These are phyloP conservation scores for Solanum appendiculatum DNA, from an alignment of 257 asterid species.

Conservation along the genomic window DNA sequence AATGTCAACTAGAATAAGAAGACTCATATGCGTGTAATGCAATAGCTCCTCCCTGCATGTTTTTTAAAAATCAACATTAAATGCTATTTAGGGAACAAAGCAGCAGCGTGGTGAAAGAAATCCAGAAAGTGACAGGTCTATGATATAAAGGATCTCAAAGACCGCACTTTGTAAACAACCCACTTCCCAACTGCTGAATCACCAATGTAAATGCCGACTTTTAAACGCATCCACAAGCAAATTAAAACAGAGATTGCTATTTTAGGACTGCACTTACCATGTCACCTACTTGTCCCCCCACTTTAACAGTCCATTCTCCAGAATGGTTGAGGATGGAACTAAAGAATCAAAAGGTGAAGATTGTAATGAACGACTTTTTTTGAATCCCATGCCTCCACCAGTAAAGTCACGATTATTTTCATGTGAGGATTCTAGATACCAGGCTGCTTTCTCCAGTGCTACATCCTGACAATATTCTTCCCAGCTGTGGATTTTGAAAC, in stretches of 20 bases:
- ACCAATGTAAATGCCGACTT: background rate
- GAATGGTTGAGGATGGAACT: constrained; percentile 9
- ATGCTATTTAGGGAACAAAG: background rate
- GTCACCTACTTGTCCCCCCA: background rate
- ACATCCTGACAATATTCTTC: constrained; percentile 66
- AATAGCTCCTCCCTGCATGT: constrained; percentile 6
- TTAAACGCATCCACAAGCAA: background rate
- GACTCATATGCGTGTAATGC: background rate
- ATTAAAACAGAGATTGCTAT: background rate
- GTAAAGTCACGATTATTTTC: constrained; percentile 11
- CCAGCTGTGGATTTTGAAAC: constrained; percentile 48
- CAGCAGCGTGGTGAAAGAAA: background rate
- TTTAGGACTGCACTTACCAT: constrained; percentile 24
- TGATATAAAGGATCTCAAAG: background rate
- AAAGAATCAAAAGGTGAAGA: constrained; percentile 9
- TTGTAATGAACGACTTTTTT: constrained; percentile 10
- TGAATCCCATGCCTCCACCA: constrained; percentile 9
- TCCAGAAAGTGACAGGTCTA: background rate
- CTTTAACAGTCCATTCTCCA: background rate
- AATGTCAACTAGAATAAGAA: background rate
- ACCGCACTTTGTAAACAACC: background rate
- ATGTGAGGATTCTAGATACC: constrained; percentile 44
- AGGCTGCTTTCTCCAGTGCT: constrained; percentile 66
- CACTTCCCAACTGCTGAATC: background rate
- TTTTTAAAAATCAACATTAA: background rate